phyloP scores from a whole-genome alignment of 441 rosid genomes.

The Melastoma candidum region DNA sequence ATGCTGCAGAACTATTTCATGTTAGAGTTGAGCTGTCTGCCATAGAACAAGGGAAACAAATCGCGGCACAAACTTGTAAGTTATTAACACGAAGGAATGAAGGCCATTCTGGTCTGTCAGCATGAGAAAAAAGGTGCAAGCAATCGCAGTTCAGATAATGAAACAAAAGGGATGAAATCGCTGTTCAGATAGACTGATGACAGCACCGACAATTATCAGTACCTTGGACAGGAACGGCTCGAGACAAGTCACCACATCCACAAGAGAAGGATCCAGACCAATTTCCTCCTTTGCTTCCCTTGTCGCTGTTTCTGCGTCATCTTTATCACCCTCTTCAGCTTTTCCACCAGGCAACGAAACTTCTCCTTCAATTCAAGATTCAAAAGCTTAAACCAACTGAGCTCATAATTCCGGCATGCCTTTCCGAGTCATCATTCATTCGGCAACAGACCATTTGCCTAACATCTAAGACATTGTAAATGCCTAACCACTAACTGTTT shows the following conservation, averaged over 20 bases:
- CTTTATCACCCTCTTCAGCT: slow-evolving; percentile 6
- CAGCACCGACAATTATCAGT: background rate
- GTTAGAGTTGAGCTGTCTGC: background rate
- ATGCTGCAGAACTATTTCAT: slow-evolving; percentile 4
- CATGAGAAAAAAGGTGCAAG: too few species aligned
- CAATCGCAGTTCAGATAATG: background rate
- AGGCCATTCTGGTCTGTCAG: too few species aligned
- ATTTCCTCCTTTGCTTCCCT: slow-evolving; percentile 11
- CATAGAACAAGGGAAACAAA: background rate
- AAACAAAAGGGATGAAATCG: background rate
- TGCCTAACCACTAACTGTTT: too few species aligned
- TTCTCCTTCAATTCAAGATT: slow-evolving; percentile 5
- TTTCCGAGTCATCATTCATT: background rate
- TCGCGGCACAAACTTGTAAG: background rate
- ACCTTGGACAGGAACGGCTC: slow-evolving; percentile 10
- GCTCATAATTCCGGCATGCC: background rate
- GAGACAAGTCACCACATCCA: background rate
- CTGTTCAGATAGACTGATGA: background rate
- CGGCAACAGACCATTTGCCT: background rate
- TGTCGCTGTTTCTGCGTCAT: slow-evolving; percentile 7
- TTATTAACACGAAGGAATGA: background rate
- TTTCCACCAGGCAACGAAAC: slow-evolving; percentile 5
- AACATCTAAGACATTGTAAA: too few species aligned
- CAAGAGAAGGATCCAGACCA: slow-evolving; percentile 1
- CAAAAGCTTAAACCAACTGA: background rate